Evolutionary conservation across 805 yeast species (phyloP).

Genomic region (Komagataella pastoris): DNA sequence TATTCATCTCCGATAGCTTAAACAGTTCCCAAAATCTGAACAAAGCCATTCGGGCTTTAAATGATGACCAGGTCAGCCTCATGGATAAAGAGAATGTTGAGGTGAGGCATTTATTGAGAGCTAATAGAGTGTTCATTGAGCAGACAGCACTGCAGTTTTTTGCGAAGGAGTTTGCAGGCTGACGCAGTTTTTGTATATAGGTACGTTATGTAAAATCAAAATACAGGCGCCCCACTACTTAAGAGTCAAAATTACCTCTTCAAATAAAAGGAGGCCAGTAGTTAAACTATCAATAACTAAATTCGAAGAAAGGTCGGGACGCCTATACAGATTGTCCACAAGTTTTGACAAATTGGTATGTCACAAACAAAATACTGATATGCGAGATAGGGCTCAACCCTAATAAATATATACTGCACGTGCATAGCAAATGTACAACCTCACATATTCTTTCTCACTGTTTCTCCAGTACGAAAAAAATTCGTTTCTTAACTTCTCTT

Average conservation of each 20-base stretch:
- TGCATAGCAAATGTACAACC: neutral
- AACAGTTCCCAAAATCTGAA: constrained; percentile 37
- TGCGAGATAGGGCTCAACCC: neutral
- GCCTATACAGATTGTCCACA: no score
- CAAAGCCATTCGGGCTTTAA: constrained; percentile 38
- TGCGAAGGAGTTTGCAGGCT: constrained; percentile 15
- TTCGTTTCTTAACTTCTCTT: neutral
- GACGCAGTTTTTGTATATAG: neutral
- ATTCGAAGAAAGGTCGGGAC: no score
- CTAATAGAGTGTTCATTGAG: constrained; percentile 66
- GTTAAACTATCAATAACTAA: no score
- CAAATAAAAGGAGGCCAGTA: neutral
- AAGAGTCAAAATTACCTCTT: neutral
- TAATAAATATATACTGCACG: neutral
- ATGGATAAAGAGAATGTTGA: constrained; percentile 66
- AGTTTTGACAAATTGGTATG: neutral
- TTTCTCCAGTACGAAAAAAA: neutral
- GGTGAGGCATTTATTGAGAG: constrained; percentile 73
- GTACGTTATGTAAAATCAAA: neutral
- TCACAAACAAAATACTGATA: no score
- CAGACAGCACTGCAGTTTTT: constrained; percentile 56
- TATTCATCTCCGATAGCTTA: constrained; percentile 51
- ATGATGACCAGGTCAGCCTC: constrained; percentile 41
- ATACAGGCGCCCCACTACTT: neutral
- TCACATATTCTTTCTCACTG: neutral